A percentile compares a stretch with the other conserved stretches of the same genome.
Conservation (phyloP, 2,329 filamentous ascomycete species). For the Zalaria obscura region DNA sequence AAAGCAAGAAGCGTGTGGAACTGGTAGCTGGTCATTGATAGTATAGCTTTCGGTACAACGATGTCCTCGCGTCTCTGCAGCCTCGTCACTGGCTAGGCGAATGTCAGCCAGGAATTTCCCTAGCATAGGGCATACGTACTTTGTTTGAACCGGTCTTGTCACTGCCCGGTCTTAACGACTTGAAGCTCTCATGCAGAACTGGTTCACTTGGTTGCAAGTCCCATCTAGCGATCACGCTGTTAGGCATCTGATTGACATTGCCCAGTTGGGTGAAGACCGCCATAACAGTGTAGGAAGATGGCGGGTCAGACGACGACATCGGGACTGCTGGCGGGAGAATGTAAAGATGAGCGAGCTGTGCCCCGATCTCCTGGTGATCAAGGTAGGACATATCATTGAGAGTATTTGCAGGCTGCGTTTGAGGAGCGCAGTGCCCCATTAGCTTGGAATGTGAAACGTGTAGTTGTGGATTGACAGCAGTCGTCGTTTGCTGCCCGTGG, state of each 20-base stretch:
- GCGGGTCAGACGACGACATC: slow-evolving; percentile 1
- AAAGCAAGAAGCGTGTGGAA: slow-evolving; percentile 60
- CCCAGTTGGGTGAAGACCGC: slow-evolving; percentile 51
- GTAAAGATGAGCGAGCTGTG: slow-evolving; percentile 56
- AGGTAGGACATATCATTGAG: not conserved
- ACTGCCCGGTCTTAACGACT: slow-evolving; percentile 13
- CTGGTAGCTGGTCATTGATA: slow-evolving; percentile 54
- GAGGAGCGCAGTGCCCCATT: not conserved
- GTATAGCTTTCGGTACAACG: slow-evolving; percentile 52
- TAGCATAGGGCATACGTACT: not conserved
- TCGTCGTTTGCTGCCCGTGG: not conserved
- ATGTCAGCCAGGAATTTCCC: too few relatives aligned
- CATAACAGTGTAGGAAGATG: slow-evolving; percentile 39
- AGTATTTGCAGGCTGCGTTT: not conserved
- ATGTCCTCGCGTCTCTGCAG: slow-evolving; percentile 56
- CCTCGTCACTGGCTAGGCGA: not conserved
- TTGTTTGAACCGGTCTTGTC: slow-evolving; percentile 7
- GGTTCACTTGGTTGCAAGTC: slow-evolving; percentile 44
- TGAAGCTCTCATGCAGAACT: slow-evolving; percentile 21
- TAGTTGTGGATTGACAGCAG: slow-evolving; percentile 1
- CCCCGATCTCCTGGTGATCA: not conserved
- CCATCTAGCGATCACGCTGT: slow-evolving; percentile 74
- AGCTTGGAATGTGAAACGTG: slow-evolving; percentile 2
- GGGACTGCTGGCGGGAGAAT: slow-evolving; percentile 47
- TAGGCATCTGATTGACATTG: slow-evolving; percentile 18